A percentile compares a stretch with the other conserved stretches of the same genome.
Evolutionary conservation across 1,284 basidiomycete genomes (phyloP).

Genomic region (Athelia psychrophila): DNA sequence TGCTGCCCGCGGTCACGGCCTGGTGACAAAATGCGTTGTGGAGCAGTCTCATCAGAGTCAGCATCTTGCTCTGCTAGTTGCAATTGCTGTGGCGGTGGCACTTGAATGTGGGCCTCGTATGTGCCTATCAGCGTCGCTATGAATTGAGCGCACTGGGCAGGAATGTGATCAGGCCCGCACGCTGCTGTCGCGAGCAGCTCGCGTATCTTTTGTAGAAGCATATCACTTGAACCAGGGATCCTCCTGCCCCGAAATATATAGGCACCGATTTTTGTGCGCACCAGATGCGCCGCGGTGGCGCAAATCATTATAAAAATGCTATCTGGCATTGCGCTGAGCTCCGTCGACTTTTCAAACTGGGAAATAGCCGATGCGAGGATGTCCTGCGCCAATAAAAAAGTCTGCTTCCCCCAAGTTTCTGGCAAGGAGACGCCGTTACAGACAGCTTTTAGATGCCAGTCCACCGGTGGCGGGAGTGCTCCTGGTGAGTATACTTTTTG

Average conservation of each 20-base stretch:
- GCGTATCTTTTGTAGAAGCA: constrained; percentile 29
- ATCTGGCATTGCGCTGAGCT: constrained; percentile 40
- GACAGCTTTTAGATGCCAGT: constrained; percentile 27
- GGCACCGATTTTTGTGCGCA: constrained; percentile 37
- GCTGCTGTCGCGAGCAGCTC: constrained; percentile 30
- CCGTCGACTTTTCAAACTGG: constrained; percentile 24
- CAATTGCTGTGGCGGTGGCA: too few species aligned
- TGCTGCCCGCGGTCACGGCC: too few species aligned
- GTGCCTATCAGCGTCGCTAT: constrained; percentile 30
- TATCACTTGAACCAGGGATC: constrained; percentile 37
- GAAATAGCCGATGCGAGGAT: constrained; percentile 32
- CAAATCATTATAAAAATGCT: constrained; percentile 38
- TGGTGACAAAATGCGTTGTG: too few species aligned
- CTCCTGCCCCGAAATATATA: constrained; percentile 28
- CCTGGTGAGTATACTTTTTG: neutral
- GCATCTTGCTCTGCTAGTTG: too few species aligned
- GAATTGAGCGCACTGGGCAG: constrained; percentile 39
- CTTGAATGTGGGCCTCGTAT: constrained; percentile 23
- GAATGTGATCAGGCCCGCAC: constrained; percentile 34
- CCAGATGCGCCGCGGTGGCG: constrained; percentile 36
- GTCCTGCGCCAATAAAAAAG: constrained; percentile 34
- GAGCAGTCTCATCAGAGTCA: too few species aligned
- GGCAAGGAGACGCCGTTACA: constrained; percentile 30
- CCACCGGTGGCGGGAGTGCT: constrained; percentile 19
- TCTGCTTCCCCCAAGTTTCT: constrained; percentile 36